These are phyloP conservation scores for Alloascoidea africana DNA, from an alignment of 805 yeast genomes.

Conservation along the genomic window DNA sequence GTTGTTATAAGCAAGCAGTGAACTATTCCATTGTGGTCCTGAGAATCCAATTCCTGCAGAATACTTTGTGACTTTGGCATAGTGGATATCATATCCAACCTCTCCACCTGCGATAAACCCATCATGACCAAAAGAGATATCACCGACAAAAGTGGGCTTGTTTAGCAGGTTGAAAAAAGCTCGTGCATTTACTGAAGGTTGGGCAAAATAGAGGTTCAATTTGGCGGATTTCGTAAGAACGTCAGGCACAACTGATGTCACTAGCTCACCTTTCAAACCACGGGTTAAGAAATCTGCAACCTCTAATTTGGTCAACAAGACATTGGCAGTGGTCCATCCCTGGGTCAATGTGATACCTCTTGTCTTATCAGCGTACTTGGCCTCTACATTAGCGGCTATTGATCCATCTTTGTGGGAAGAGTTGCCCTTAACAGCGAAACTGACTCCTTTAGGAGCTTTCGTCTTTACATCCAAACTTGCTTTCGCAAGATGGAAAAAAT, in stretches of 20 bases:
- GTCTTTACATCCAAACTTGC: slow-evolving; percentile 85
- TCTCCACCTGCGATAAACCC: slow-evolving; percentile 96
- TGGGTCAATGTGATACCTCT: slow-evolving; percentile 89
- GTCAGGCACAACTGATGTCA: slow-evolving; percentile 75
- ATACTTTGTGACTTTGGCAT: slow-evolving; percentile 88
- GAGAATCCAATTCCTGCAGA: slow-evolving; percentile 89
- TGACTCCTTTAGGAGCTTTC: slow-evolving; percentile 90
- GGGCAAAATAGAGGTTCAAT: slow-evolving; percentile 80
- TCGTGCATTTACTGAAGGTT: slow-evolving; percentile 87
- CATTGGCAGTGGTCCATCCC: slow-evolving; percentile 95
- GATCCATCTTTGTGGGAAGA: slow-evolving; percentile 62
- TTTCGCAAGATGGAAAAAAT: slow-evolving; percentile 84
- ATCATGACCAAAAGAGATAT: slow-evolving; percentile 87
- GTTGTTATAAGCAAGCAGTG: slow-evolving; percentile 75
- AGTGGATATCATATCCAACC: slow-evolving; percentile 88
- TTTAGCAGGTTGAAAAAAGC: slow-evolving; percentile 89
- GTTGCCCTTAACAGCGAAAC: slow-evolving; percentile 90
- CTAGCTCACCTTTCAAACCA: slow-evolving; percentile 86
- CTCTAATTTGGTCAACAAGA: slow-evolving; percentile 86
- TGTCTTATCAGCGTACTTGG: slow-evolving; percentile 84
- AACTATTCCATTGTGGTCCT: slow-evolving; percentile 74
- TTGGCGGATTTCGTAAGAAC: slow-evolving; percentile 71
- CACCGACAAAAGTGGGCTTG: slow-evolving; percentile 94
- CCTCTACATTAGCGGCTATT: slow-evolving; percentile 79
- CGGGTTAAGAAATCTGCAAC: slow-evolving; percentile 84